phyloP scores from a whole-genome alignment of 1,284 basidiomycete genomes.

The Stereum hirsutum region DNA sequence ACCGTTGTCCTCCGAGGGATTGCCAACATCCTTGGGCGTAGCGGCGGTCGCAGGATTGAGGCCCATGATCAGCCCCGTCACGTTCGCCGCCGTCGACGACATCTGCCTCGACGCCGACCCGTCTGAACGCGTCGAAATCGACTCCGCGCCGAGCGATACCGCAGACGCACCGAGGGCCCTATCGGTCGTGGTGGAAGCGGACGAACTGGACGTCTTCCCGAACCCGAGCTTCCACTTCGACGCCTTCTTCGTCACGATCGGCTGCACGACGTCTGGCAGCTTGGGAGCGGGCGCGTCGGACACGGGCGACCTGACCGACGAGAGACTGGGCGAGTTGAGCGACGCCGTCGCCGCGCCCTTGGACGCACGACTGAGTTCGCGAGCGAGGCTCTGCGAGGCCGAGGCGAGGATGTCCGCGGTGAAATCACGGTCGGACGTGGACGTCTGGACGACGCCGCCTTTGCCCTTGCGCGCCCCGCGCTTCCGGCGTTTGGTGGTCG shows the following conservation, averaged over 20 bases:
- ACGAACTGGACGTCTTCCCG: constrained; percentile 38
- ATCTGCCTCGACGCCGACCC: constrained; percentile 22
- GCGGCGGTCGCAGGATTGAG: constrained; percentile 28
- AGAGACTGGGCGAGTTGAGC: constrained; percentile 11
- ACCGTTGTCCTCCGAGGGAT: constrained; percentile 5
- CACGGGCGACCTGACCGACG: constrained; percentile 7
- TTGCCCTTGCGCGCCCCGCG: constrained; percentile 71
- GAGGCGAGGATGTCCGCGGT: constrained; percentile 65
- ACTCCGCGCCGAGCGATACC: constrained; percentile 23
- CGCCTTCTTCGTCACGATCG: constrained; percentile 54
- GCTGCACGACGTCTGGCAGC: no score
- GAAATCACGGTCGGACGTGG: constrained; percentile 29
- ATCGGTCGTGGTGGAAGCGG: no score
- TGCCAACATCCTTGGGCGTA: constrained; percentile 11
- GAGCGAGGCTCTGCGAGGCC: constrained; percentile 74
- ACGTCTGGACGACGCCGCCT: constrained; percentile 24
- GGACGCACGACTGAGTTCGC: constrained; percentile 66
- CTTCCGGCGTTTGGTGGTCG: constrained; percentile 68
- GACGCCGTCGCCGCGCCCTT: constrained; percentile 11
- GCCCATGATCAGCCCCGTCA: constrained; percentile 62
- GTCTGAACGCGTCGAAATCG: constrained; percentile 5
- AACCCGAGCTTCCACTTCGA: constrained; percentile 76
- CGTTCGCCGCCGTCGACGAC: constrained; percentile 58
- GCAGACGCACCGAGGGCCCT: no score
- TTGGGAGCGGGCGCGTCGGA: constrained; percentile 1